Evolutionary conservation across 2,329 filamentous ascomycete genomes (phyloP), one percentile per base, ranked within the genome.

Genomic region (Clonostachys byssicola): DNA sequence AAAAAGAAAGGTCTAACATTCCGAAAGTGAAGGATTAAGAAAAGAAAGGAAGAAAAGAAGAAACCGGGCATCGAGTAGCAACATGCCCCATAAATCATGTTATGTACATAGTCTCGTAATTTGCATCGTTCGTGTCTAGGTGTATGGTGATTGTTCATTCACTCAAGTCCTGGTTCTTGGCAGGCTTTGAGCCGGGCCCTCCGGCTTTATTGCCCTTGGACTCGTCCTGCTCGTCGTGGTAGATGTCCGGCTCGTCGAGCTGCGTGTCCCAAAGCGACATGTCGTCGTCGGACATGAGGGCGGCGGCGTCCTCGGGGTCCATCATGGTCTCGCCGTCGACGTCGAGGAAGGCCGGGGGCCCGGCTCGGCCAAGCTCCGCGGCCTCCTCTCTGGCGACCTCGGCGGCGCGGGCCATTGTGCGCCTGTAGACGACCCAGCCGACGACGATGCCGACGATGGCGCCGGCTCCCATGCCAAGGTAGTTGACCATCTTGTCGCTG

Each of bases 371-470:
- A 42, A 64, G 62, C 16, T 61, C 63, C 33, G 51, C 53, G 36
- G 51, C 51, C 3, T 52, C 55, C 44, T 75, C 73, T 40, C 69
- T 62, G 12, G 73, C 77, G 34, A 86, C 68, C 63, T 83, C 77
- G 44, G 74, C 75, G 16, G 82, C 81, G 45, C 82, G 74, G 39
- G 78, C 74, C 75, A 85, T 83, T 47, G 82, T 86, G 50, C 80
- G 75, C 46, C 78, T 78, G 71, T 96, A 99, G 62, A 99, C 95
- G 66, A 95, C 75, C 66, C 83, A 87, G 14, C 90, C 92, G 3
- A 94, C 91, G 23, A 73, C 77, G 18, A 86, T 70, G 42, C 94
- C 94, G 12, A 95, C 71, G 18, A 81, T 59, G 44, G 81, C 79
- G 30, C 89, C 88, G 49, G 92, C 65, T 13, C 82, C 61, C 65